phyloP scores from a whole-genome alignment of 176 grass and related monocot genomes.

The Olyra latifolia region DNA sequence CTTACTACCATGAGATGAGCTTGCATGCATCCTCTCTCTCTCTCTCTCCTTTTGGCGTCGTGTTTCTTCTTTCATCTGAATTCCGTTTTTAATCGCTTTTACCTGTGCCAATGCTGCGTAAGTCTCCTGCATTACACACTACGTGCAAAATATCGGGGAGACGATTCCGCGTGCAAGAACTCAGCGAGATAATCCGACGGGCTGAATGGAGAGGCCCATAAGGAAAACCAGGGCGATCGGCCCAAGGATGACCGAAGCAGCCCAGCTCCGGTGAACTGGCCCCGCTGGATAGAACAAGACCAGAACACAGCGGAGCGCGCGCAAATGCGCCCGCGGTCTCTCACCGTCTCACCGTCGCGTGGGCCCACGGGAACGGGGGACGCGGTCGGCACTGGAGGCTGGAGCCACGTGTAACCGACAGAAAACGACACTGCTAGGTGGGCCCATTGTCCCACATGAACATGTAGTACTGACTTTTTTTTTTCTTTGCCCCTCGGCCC shows the following conservation, averaged over 20 bases:
- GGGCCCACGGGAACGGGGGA: background rate
- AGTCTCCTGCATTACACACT: background rate
- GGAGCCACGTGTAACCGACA: background rate
- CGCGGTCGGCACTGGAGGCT: background rate
- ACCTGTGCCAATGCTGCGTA: too few relatives aligned
- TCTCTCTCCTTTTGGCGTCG: background rate
- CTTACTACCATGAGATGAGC: background rate
- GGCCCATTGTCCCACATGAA: background rate
- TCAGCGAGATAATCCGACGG: background rate
- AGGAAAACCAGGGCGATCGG: background rate
- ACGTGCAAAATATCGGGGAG: background rate
- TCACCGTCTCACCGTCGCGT: background rate
- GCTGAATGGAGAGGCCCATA: background rate
- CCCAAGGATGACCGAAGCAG: background rate
- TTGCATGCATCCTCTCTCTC: background rate
- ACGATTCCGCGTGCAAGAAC: background rate
- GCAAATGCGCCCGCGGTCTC: background rate
- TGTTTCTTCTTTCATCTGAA: background rate
- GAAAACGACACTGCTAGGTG: background rate
- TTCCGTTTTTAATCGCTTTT: too few relatives aligned
- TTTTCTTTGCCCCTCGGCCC: background rate
- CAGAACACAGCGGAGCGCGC: background rate
- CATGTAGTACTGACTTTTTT: too few relatives aligned
- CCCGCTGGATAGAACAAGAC: background rate
- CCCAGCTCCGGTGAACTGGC: background rate